Evolutionary conservation across 495 filamentous ascomycete species (phyloP), one percentile per base, ranked within the genome.

Genomic region (Aspergillus asperescens): DNA sequence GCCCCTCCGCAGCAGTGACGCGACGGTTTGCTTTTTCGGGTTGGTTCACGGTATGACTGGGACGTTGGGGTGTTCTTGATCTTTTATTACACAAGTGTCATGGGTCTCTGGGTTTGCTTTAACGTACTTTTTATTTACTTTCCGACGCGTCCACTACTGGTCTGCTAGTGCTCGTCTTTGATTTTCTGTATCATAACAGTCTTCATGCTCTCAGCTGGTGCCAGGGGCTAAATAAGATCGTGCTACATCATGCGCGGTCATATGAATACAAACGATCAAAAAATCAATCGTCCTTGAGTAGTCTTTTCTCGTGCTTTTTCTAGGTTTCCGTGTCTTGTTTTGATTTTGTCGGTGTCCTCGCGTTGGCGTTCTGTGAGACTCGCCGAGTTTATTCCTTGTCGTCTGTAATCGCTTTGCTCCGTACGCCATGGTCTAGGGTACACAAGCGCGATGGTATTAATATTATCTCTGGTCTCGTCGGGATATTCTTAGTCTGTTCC

Each of bases 31-130:
- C 62, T 69, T 74, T 70, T 71, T 66, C 66, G 67, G 69, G 65
- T 67, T 67, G 67, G 69, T 70, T 71, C 60, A 71, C 62, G 73
- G 73, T 74, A 76, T 69, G 70, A 73, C 64, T 63, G 70, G 73
- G 73, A 72, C 73, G 73, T 76, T 74, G 70, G 67, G 73, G 73
- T 76, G 73, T 76, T 76, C 65, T 74, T 71, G 65, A 66, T 68
- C 66, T 71, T 62, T 69, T 66, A 66, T 71, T 60, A 59, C 64
- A 65, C 64, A 65, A 66, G 57, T 57, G 61, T 70, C 68, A 76
- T 76, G 73, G 73, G 71, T 72, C 67, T 72, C 64, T 74, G 73
- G 73, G 73, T 72, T 73, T 75, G 61, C 57, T 66, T 70, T 62
- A 57, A 65, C 63, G 56, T 66, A 69, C 57, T 62, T 53, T 53